A percentile compares a stretch with the other conserved stretches of the same genome.
Evolutionary conservation across 1,284 basidiomycete species (phyloP).

Genomic region (Thelephora terrestris): DNA sequence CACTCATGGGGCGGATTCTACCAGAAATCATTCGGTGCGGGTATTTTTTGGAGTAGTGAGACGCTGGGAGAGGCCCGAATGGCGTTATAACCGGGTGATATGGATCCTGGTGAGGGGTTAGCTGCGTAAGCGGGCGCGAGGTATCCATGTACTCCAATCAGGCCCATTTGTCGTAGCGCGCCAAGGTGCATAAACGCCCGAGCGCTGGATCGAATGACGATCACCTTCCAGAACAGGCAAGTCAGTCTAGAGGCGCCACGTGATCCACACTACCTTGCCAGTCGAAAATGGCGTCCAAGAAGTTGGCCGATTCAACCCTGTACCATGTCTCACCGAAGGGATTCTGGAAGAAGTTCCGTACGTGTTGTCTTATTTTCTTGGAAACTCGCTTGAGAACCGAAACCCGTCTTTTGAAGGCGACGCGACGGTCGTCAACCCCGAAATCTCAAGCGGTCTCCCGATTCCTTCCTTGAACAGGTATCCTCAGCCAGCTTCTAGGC

Average conservation of each 20-base stretch:
- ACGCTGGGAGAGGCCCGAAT: too few species aligned
- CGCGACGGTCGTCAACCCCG: slow-evolving; percentile 70
- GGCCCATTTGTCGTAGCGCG: too few species aligned
- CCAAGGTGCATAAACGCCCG: too few species aligned
- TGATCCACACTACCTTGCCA: not conserved
- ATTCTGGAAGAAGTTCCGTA: slow-evolving; percentile 93
- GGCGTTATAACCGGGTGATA: too few species aligned
- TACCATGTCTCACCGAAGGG: slow-evolving; percentile 84
- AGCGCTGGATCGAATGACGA: too few species aligned
- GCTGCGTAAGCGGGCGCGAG: too few species aligned
- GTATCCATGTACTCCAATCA: too few species aligned
- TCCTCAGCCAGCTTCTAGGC: slow-evolving; percentile 80
- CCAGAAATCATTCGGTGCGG: too few species aligned
- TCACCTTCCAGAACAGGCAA: not conserved
- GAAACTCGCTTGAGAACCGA: not conserved
- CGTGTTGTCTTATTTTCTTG: slow-evolving; percentile 22
- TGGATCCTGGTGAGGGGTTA: too few species aligned
- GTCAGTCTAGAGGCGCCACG: not conserved
- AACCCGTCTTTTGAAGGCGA: slow-evolving; percentile 44
- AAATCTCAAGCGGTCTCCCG: slow-evolving; percentile 89
- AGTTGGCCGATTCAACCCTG: slow-evolving; percentile 72
- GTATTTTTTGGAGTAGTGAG: too few species aligned
- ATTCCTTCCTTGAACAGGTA: slow-evolving; percentile 64
- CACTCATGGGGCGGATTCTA: too few species aligned
- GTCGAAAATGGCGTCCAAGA: slow-evolving; percentile 54